Evolutionary conservation across 768 basidiomycete species (phyloP).

Genomic region (Boletus edulis): DNA sequence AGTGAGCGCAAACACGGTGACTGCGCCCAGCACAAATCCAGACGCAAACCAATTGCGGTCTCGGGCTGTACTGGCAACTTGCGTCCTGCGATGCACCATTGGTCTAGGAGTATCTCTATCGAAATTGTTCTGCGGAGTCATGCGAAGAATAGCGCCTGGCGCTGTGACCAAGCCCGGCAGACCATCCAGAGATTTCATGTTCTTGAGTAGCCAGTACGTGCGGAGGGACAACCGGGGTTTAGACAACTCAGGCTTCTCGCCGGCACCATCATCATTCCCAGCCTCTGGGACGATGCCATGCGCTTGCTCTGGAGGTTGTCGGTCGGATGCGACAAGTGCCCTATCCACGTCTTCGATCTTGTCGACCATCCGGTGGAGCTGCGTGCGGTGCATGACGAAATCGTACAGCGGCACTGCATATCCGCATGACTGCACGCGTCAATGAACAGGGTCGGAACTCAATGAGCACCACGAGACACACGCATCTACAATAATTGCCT

Average conservation of each 20-base stretch:
- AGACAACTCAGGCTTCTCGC: not conserved
- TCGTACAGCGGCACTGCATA: slow-evolving; percentile 61
- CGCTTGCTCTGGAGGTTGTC: not conserved
- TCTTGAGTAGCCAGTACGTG: slow-evolving; percentile 50
- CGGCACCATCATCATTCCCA: not conserved
- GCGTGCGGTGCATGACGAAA: slow-evolving; percentile 55
- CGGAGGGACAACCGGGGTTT: slow-evolving; percentile 40
- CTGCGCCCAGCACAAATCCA: slow-evolving; percentile 20
- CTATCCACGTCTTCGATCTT: slow-evolving; percentile 44
- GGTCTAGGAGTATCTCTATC: slow-evolving; percentile 14
- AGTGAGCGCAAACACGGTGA: slow-evolving; percentile 6
- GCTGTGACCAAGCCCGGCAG: slow-evolving; percentile 45
- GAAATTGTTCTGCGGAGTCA: slow-evolving; percentile 14
- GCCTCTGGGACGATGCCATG: no score
- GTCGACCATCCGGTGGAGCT: slow-evolving; percentile 40
- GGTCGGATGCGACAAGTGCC: not conserved
- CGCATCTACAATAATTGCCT: no score
- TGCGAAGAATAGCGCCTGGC: slow-evolving; percentile 16
- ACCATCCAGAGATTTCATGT: slow-evolving; percentile 56
- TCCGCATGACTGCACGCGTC: slow-evolving; percentile 55
- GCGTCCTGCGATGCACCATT: slow-evolving; percentile 2
- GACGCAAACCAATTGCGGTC: slow-evolving; percentile 13
- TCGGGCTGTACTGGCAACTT: not conserved
- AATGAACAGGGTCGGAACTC: not conserved
- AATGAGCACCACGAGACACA: not conserved